Percentiles rank a stretch among this genome's conserved stretches.
Evolutionary conservation across 2,329 filamentous ascomycete genomes (phyloP).

Genomic region (Catunica adiposa): DNA sequence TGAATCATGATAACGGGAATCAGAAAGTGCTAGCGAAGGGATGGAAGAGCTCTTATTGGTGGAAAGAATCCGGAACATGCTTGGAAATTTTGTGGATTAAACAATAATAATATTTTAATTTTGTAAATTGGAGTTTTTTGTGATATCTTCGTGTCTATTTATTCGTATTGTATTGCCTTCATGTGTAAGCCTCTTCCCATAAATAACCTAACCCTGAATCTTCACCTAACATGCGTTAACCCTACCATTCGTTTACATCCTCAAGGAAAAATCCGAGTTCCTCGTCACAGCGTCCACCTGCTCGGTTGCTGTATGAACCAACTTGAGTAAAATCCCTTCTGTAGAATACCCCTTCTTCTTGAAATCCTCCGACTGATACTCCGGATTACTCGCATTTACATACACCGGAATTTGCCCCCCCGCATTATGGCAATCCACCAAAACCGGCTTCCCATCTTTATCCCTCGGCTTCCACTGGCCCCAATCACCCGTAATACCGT

Average conservation of each 20-base stretch:
- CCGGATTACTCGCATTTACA: constrained; percentile 10
- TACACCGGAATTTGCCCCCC: constrained; percentile 12
- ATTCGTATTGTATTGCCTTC: background rate
- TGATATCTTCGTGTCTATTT: no score
- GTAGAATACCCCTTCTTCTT: constrained; percentile 3
- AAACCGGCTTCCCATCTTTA: constrained; percentile 4
- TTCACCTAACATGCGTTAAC: background rate
- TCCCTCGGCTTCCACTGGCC: constrained; percentile 10
- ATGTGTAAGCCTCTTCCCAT: background rate
- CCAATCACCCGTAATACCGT: constrained; percentile 12
- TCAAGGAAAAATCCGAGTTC: background rate
- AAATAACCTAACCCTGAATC: background rate
- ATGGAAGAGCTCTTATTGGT: no score
- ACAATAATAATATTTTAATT: background rate
- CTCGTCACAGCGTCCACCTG: no score
- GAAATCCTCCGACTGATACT: constrained; percentile 11
- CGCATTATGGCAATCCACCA: constrained; percentile 12
- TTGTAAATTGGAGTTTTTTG: no score
- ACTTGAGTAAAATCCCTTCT: constrained; percentile 11
- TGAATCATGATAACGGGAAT: no score
- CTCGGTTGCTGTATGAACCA: constrained; percentile 4
- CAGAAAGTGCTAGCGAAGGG: no score
- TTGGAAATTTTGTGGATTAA: no score
- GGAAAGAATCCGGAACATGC: no score
- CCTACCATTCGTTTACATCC: background rate